Evolutionary conservation across 164 flowering plant species (phyloP).

Genomic region (Buxus sempervirens): DNA sequence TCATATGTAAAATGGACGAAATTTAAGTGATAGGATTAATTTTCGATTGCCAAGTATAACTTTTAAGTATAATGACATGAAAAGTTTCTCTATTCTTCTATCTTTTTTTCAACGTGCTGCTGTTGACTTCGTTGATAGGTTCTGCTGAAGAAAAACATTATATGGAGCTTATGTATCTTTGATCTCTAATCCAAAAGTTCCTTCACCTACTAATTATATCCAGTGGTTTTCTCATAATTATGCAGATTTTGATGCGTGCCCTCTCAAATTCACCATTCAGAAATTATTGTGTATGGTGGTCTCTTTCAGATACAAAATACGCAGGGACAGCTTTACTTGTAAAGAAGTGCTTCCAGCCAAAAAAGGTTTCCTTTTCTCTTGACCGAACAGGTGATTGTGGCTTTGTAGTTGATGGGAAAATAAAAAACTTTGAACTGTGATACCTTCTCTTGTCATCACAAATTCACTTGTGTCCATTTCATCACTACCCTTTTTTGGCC

Average conservation of each 20-base stretch:
- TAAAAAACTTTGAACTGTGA: not conserved
- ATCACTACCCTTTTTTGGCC: too few species aligned
- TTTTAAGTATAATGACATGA: not conserved
- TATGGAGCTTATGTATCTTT: not conserved
- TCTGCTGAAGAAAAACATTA: not conserved
- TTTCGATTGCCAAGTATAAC: too few species aligned
- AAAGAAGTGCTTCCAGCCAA: slow-evolving; percentile 75
- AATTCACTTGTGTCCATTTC: too few species aligned
- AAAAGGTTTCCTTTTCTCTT: slow-evolving; percentile 68
- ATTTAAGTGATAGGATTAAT: too few species aligned
- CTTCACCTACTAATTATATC: not conserved
- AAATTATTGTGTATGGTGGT: slow-evolving; percentile 89
- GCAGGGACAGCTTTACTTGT: slow-evolving; percentile 89
- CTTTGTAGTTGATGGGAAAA: not conserved
- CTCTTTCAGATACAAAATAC: slow-evolving; percentile 92
- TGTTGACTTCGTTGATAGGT: not conserved
- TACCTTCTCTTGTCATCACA: not conserved
- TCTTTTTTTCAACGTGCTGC: not conserved
- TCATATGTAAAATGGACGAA: too few species aligned
- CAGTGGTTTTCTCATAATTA: slow-evolving; percentile 3
- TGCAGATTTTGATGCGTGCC: slow-evolving; percentile 87
- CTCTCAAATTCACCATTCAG: slow-evolving; percentile 78
- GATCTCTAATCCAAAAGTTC: not conserved
- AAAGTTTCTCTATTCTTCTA: not conserved
- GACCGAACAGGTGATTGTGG: slow-evolving; percentile 56